Evolutionary conservation across 1,284 basidiomycete species (phyloP).

Genomic region (Waitea zeae): DNA sequence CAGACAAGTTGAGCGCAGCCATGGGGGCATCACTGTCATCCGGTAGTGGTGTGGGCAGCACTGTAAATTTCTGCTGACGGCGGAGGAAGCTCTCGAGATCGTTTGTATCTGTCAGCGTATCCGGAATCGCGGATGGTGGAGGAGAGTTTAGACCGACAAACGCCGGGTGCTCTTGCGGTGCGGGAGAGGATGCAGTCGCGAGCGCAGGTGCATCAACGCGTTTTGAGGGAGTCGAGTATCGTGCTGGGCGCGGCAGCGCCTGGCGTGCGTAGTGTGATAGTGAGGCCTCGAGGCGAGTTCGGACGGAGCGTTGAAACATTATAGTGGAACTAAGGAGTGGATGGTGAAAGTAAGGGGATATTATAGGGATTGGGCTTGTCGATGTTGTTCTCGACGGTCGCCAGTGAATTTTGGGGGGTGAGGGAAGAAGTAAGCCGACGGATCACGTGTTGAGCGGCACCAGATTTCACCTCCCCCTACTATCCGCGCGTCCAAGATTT

Average conservation of each 20-base stretch:
- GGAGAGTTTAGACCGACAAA: slow-evolving; percentile 8
- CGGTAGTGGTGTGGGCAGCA: slow-evolving; percentile 48
- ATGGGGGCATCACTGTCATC: slow-evolving; percentile 17
- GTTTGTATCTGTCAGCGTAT: slow-evolving; percentile 4
- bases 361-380: too few relatives aligned
- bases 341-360: too few relatives aligned
- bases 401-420: too few relatives aligned
- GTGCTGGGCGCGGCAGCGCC: slow-evolving; percentile 45
- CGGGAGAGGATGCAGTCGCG: slow-evolving; percentile 21
- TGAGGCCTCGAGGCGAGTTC: slow-evolving; percentile 33
- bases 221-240: slow-evolving; percentile 45
- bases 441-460: too few relatives aligned
- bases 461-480: too few relatives aligned
- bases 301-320: slow-evolving; percentile 29
- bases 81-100: slow-evolving; percentile 31
- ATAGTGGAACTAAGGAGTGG: too few relatives aligned
- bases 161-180: slow-evolving; percentile 20
- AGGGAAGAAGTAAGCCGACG: too few relatives aligned
- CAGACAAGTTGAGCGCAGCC: slow-evolving; percentile 42
- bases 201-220: slow-evolving; percentile 30
- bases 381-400: too few relatives aligned
- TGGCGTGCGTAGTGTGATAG: slow-evolving; percentile 47
- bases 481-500: too few relatives aligned
- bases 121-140: not conserved
- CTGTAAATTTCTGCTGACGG: slow-evolving; percentile 27